Percentiles rank a stretch among this genome's conserved stretches.
These are phyloP conservation scores for Coniella vitis DNA, from an alignment of 2,329 filamentous ascomycete species.

Conservation along the genomic window DNA sequence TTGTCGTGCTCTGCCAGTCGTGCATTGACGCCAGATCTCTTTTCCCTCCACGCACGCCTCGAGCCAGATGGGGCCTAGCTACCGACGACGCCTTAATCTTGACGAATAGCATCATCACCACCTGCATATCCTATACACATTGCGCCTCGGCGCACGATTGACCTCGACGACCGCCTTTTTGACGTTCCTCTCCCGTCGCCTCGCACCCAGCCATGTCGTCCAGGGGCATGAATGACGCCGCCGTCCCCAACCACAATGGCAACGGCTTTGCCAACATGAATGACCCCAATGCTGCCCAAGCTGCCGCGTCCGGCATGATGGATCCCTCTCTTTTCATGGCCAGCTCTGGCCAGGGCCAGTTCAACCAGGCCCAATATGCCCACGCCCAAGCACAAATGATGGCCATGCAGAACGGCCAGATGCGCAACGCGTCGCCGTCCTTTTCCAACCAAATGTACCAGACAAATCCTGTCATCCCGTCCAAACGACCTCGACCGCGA, in stretches of 20 bases:
- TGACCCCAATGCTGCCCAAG: constrained; percentile 43
- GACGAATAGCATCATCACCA: constrained; percentile 15
- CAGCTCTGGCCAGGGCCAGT: constrained; percentile 44
- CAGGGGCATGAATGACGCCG: constrained; percentile 62
- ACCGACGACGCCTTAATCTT: constrained; percentile 5
- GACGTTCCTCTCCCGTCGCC: constrained; percentile 7
- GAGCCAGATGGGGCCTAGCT: constrained; percentile 39
- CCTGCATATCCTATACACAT: constrained; percentile 1
- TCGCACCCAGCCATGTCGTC: constrained; percentile 56
- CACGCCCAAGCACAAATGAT: constrained; percentile 42
- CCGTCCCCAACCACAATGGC: constrained; percentile 63
- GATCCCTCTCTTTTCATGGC: constrained; percentile 59
- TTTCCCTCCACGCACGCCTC: constrained; percentile 10
- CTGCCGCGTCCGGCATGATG: constrained; percentile 50
- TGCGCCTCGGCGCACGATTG: neutral
- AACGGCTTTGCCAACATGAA: constrained; percentile 60
- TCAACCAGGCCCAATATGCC: constrained; percentile 53
- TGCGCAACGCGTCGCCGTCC: constrained; percentile 75
- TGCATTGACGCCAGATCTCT: constrained; percentile 1
- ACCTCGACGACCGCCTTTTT: constrained; percentile 11
- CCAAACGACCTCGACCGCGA: constrained; percentile 74
- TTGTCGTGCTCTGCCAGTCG: constrained; percentile 4
- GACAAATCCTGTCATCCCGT: constrained; percentile 79
- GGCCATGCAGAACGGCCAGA: constrained; percentile 72
- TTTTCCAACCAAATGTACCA: constrained; percentile 76